Evolutionary conservation across 768 basidiomycete species (phyloP), one percentile per base, ranked within the genome.

Genomic region (Lactarius indigo): DNA sequence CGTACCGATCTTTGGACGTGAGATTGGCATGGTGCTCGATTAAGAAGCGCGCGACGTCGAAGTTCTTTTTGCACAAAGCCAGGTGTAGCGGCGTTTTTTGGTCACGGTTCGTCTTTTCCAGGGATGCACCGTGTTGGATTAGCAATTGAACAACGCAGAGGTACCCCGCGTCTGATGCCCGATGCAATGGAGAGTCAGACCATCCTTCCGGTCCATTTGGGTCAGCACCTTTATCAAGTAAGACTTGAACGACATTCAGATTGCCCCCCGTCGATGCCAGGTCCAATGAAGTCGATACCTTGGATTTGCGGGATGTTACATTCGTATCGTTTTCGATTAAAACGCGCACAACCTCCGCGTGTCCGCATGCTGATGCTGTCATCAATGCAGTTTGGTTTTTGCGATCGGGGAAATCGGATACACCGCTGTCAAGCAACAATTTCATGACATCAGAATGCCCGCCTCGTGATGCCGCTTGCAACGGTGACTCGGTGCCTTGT

Each of bases 61-160:
- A 2, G 0, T 35, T 37, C 8, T 35, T 26, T 0, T 2, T 0
- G 13, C 2, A 0, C 18, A 35, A 31, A 10, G 50, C 37, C 2
- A 20, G 1, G 33, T 39, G 9, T n/a, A 64, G 41, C 1, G 64
- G 35, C 0, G 58, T 54, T n/a, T 39, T 1, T 41, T 58, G 47
- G 2, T 31, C 0, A 0, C 1, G 1, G 2, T 54, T 7, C 9
- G 13, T 50, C 8, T 2, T 9, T 20, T 65, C 42, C 0, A 61
- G 7, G 2, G 41, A 26, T 3, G 59, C 17, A 13, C 59, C 59
- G 5, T 1, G 12, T 2, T 47, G 30, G 31, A 56, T 13, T 3
- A 65, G 26, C 1, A 65, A 54, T 3, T 31, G 15, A 13, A 31
- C n/a, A n/a, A n/a, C n/a, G n/a, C n/a, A n/a, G n/a, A n/a, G n/a